phyloP scores from a whole-genome alignment of 805 yeast species.

The Zygoascus ofunaensis region DNA sequence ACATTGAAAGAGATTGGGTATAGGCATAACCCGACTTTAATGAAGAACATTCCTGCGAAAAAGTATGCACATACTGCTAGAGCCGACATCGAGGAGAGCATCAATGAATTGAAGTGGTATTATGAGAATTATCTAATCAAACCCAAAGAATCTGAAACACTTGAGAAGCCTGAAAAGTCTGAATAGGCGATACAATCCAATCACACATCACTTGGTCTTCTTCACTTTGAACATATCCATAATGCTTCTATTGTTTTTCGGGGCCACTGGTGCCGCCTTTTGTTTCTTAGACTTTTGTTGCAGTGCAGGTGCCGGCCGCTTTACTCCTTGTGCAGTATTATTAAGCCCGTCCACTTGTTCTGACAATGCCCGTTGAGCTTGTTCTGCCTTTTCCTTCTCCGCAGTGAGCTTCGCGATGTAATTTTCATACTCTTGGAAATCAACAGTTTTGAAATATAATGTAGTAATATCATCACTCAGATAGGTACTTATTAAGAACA shows the following conservation, averaged over 20 bases:
- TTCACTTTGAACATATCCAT: constrained; percentile 26
- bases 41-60: constrained; percentile 53
- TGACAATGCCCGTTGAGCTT: constrained; percentile 13
- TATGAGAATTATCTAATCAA: constrained; percentile 46
- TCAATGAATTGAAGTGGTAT: constrained; percentile 73
- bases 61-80: constrained; percentile 74
- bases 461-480: constrained; percentile 8
- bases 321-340: background rate
- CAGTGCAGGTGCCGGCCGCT: constrained; percentile 6
- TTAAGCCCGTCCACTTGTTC: constrained; percentile 5
- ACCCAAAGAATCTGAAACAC: constrained; percentile 6
- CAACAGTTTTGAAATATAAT: constrained; percentile 8
- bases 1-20: constrained; percentile 68
- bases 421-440: constrained; percentile 19
- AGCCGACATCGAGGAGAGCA: constrained; percentile 82
- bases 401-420: constrained; percentile 14
- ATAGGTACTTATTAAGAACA: constrained; percentile 12
- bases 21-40: constrained; percentile 63
- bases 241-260: constrained; percentile 22
- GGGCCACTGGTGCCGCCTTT: constrained; percentile 13
- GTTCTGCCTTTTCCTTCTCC: constrained; percentile 14
- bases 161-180: background rate
- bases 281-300: background rate
- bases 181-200: background rate
- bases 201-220: background rate